phyloP scores from a whole-genome alignment of 2,329 filamentous ascomycete genomes.

The Byssothecium circinans region DNA sequence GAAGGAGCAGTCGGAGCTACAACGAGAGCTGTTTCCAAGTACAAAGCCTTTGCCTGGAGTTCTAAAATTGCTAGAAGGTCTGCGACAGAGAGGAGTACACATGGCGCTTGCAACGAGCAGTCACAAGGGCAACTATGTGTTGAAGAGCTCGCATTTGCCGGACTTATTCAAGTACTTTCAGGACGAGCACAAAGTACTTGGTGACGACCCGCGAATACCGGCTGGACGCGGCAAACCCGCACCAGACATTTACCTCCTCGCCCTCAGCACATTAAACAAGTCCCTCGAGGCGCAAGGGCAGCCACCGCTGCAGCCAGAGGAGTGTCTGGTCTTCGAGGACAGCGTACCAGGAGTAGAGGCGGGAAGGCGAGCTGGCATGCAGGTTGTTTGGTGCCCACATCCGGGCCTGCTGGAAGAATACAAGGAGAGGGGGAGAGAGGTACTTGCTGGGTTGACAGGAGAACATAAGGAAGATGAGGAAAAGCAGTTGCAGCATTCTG shows the following conservation, averaged over 20 bases:
- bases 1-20: conserved; percentile 61
- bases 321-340: conserved; percentile 97
- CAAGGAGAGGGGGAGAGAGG: conserved; percentile 72
- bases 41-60: conserved; percentile 82
- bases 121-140: conserved; percentile 68
- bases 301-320: conserved; percentile 70
- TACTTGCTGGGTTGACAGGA: conserved; percentile 80
- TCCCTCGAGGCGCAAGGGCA: conserved; percentile 63
- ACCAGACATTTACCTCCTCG: conserved; percentile 91
- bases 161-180: conserved; percentile 64
- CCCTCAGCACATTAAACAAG: conserved; percentile 81
- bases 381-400: conserved; percentile 91
- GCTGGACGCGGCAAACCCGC: conserved; percentile 87
- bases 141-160: conserved; percentile 68
- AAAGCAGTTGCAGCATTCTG: conserved; percentile 30
- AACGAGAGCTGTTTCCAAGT: conserved; percentile 70
- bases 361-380: conserved; percentile 88
- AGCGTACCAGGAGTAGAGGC: conserved; percentile 90
- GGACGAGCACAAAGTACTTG: conserved; percentile 74
- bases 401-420: conserved; percentile 76
- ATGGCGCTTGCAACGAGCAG: conserved; percentile 87
- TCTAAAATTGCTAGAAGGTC: conserved; percentile 62
- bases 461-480: conserved; percentile 64
- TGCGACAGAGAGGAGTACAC: conserved; percentile 65
- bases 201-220: conserved; percentile 79